Evolutionary conservation across 495 filamentous ascomycete species (phyloP), one percentile per base, ranked within the genome.

Genomic region (Aspergillus cavernicola): DNA sequence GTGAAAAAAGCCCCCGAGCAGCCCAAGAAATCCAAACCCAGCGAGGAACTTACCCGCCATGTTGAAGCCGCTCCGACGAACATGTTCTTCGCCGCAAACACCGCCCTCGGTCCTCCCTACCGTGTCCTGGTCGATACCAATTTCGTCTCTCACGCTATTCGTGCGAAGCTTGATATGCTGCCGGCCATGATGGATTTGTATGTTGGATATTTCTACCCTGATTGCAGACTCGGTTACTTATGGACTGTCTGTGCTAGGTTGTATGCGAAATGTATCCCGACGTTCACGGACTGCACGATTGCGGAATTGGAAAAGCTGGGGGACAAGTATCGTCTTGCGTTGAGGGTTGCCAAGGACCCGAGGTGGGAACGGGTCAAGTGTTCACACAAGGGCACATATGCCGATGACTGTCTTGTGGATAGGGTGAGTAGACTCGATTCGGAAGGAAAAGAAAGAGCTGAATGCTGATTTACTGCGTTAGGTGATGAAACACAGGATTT

Each of bases 31-130:
- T 65, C 84, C 29, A 74, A 74, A 29, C 68, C 74, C 52, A 76
- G 59, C 52, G 22, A 67, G 50, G 72, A 74, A 42, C 36, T 72
- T 12, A 51, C 62, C 38, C 57, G 52, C 35, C 63, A 67, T 55
- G 80, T 82, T 29, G 81, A 86, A 10, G 86, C 92, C 69, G 84
- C 87, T 48, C 86, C 92, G 6, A 91, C 90, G 7, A 79, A 82
- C 40, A 85, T 98, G 70, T 98, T 97, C 84, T 97, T 96, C 74
- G 81, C 89, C 58, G 89, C 92, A 76, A 98, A 98, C 72, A 87
- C 87, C 40, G 87, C 90, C 23, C 82, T 98, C 45, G 81, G 86
- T 18, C 93, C 93, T 1, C 90, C 90, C n/a, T 96, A 95, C 76
- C 81, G 77, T 12, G 80, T 95, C 33, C 83, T 95, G 23, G 78